Evolutionary conservation across 2,329 filamentous ascomycete species (phyloP).

Genomic region (Nakataea oryzae): DNA sequence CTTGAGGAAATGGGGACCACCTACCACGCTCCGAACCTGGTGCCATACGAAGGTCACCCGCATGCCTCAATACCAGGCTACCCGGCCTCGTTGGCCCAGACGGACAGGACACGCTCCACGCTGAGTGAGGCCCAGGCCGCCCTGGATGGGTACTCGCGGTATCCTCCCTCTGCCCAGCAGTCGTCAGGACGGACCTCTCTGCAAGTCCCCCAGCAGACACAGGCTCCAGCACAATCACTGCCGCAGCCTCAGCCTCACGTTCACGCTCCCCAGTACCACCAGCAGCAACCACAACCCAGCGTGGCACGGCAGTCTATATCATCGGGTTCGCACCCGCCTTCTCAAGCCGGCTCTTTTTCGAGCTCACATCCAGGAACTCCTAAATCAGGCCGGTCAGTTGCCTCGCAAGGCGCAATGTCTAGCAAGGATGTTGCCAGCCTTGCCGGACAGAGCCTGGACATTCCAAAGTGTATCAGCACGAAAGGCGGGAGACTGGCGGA

Average conservation of each 20-base stretch:
- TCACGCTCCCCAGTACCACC: conserved; percentile 1
- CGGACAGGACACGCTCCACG: conserved; percentile 10
- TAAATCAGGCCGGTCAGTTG: conserved; percentile 15
- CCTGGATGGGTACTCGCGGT: conserved; percentile 4
- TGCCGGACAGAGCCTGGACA: conserved; percentile 52
- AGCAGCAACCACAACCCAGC: background rate
- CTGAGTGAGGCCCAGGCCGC: conserved; percentile 10
- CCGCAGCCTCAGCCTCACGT: background rate
- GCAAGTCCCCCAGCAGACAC: background rate
- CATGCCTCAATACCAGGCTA: conserved; percentile 4
- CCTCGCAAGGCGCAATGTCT: conserved; percentile 17
- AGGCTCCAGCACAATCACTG: background rate
- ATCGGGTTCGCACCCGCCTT: conserved; percentile 6
- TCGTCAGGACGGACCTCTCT: conserved; percentile 4
- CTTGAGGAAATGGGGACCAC: conserved; percentile 20
- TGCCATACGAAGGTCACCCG: conserved; percentile 15
- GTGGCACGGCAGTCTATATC: conserved; percentile 5
- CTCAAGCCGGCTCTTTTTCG: conserved; percentile 19
- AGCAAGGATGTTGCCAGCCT: conserved; percentile 17
- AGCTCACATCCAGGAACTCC: conserved; percentile 27
- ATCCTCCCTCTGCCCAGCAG: conserved; percentile 2
- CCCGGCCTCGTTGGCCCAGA: conserved; percentile 7
- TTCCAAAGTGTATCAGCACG: conserved; percentile 66
- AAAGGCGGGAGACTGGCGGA: conserved; percentile 69
- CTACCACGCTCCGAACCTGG: conserved; percentile 18